phyloP scores from a whole-genome alignment of 2,329 filamentous ascomycete genomes.

The Cucurbitaria berberidis region DNA sequence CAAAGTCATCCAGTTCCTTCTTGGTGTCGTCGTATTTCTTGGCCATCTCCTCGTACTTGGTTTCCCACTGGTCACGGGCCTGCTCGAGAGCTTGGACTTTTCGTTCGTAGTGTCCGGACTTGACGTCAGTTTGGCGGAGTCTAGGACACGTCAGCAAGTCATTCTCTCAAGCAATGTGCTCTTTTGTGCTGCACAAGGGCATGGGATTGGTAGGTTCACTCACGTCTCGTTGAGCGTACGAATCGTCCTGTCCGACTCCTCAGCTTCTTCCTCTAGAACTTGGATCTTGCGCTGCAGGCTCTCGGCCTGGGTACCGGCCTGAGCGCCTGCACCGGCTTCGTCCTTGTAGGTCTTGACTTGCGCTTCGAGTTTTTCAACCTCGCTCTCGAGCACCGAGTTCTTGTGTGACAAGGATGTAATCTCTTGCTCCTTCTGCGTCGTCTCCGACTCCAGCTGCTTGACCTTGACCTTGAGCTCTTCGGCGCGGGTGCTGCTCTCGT shows the following conservation, averaged over 20 bases:
- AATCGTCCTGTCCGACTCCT: constrained; percentile 94
- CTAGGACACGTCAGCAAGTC: constrained; percentile 57
- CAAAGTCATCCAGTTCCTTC: constrained; percentile 91
- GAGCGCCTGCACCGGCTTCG: constrained; percentile 78
- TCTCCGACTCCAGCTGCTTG: constrained; percentile 93
- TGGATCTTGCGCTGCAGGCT: constrained; percentile 89
- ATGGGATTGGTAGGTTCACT: constrained; percentile 45
- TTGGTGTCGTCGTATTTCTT: constrained; percentile 84
- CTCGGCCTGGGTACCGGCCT: constrained; percentile 90
- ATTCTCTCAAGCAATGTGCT: not conserved
- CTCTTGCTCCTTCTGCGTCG: constrained; percentile 95
- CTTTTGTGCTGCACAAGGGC: constrained; percentile 1
- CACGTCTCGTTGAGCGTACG: constrained; percentile 99
- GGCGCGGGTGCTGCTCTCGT: constrained; percentile 79
- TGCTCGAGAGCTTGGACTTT: constrained; percentile 97
- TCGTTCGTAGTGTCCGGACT: constrained; percentile 98
- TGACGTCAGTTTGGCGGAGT: constrained; percentile 98
- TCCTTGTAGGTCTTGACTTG: constrained; percentile 87
- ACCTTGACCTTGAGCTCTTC: constrained; percentile 88
- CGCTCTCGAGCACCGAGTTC: constrained; percentile 85
- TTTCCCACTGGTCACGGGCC: constrained; percentile 91
- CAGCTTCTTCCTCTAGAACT: constrained; percentile 96
- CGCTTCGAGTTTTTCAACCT: constrained; percentile 91
- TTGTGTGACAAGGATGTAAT: constrained; percentile 96
- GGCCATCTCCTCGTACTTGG: constrained; percentile 96